These are phyloP conservation scores for Cadophora sp. DNA, from an alignment of 2,329 filamentous ascomycete genomes.

Conservation along the genomic window DNA sequence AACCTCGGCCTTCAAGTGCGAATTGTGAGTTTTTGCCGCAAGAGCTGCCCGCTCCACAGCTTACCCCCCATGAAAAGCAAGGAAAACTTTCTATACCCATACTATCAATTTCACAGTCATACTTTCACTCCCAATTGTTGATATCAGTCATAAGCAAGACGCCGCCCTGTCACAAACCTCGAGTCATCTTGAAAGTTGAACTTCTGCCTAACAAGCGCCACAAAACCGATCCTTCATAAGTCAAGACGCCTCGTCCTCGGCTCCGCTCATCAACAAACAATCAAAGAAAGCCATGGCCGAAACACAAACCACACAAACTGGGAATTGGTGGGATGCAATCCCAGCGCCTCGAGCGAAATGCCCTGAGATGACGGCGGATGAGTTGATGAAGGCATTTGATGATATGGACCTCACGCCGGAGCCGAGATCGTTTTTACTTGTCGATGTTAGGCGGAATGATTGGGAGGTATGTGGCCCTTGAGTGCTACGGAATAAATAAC, in stretches of 20 bases:
- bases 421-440: conserved; percentile 51
- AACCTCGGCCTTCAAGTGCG: background rate
- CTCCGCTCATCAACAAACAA: background rate
- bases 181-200: background rate
- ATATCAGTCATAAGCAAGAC: background rate
- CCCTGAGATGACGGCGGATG: conserved; percentile 48
- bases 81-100: background rate
- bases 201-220: conserved; percentile 16
- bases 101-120: background rate
- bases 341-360: conserved; percentile 51
- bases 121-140: background rate
- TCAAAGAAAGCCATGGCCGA: conserved; percentile 20
- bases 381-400: conserved; percentile 52
- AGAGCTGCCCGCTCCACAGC: background rate
- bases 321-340: conserved; percentile 44
- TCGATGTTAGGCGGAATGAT: conserved; percentile 61
- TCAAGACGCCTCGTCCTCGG: background rate
- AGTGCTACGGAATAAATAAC: background rate
- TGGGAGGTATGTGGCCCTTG: conserved; percentile 48
- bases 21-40: background rate
- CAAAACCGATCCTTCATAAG: background rate
- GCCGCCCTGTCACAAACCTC: background rate
- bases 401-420: conserved; percentile 44
- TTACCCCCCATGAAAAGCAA: background rate
- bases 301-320: conserved; percentile 21